phyloP scores from a whole-genome alignment of 2,329 filamentous ascomycete genomes.

The Emmonsiellopsis sp. region DNA sequence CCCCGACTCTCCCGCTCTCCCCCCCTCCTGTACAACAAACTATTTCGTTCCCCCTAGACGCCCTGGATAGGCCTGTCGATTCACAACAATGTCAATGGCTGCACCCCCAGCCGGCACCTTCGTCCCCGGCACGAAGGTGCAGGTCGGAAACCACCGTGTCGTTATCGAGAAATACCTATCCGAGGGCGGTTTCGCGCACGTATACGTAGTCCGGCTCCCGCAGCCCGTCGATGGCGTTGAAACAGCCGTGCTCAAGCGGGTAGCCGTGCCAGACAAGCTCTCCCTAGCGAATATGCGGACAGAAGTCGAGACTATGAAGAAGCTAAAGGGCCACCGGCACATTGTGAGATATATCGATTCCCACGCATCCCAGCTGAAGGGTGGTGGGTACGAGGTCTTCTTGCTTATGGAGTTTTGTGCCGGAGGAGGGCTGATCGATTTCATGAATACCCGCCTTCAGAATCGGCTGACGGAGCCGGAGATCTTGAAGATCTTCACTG shows the following conservation, averaged over 20 bases:
- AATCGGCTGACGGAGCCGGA: slow-evolving; percentile 95
- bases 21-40: neutral
- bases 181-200: slow-evolving; percentile 95
- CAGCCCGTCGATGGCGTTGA: slow-evolving; percentile 68
- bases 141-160: slow-evolving; percentile 85
- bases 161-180: slow-evolving; percentile 96
- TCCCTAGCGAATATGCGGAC: slow-evolving; percentile 91
- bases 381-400: slow-evolving; percentile 94
- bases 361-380: slow-evolving; percentile 86
- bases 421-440: slow-evolving; percentile 93
- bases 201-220: slow-evolving; percentile 87
- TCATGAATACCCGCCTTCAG: slow-evolving; percentile 97
- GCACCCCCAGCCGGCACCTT: slow-evolving; percentile 70
- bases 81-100: slow-evolving; percentile 26
- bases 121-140: slow-evolving; percentile 87
- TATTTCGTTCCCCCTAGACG: neutral
- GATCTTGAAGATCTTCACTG: slow-evolving; percentile 92
- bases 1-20: neutral
- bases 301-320: slow-evolving; percentile 99
- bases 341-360: slow-evolving; percentile 99
- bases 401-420: slow-evolving; percentile 96
- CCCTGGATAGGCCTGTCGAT: slow-evolving; percentile 13
- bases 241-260: slow-evolving; percentile 79
- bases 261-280: slow-evolving; percentile 93
- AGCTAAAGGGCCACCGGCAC: slow-evolving; percentile 87